These are phyloP conservation scores for Onygena corvina DNA, from an alignment of 2,329 filamentous ascomycete species.

Conservation along the genomic window DNA sequence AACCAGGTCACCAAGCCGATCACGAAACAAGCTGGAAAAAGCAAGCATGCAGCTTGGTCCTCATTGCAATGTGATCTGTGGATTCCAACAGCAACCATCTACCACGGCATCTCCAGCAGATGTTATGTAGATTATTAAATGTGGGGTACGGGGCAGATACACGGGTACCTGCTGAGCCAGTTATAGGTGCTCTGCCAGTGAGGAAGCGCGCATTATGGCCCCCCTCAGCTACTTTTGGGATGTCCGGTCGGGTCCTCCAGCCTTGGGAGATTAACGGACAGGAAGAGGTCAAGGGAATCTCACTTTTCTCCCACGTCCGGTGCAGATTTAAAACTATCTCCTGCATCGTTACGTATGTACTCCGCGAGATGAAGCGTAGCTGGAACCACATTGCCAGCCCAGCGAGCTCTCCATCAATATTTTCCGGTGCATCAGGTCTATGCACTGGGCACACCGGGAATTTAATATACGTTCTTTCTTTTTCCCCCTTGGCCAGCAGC, in stretches of 20 bases:
- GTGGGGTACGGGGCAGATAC: too few relatives aligned
- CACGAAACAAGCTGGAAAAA: too few relatives aligned
- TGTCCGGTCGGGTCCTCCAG: not conserved
- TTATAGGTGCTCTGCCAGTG: too few relatives aligned
- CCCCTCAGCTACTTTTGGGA: too few relatives aligned
- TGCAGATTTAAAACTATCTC: not conserved
- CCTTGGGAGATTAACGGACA: not conserved
- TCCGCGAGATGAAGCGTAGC: not conserved
- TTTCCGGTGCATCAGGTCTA: not conserved
- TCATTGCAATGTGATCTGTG: too few relatives aligned
- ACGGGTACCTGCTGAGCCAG: too few relatives aligned
- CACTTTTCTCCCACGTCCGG: not conserved
- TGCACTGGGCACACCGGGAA: not conserved
- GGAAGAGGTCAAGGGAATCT: not conserved
- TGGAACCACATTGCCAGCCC: slow-evolving; percentile 2
- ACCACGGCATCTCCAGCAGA: too few relatives aligned
- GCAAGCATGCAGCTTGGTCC: too few relatives aligned
- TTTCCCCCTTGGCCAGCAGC: not conserved
- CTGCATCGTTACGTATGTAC: slow-evolving; percentile 4
- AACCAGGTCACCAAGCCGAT: too few relatives aligned
- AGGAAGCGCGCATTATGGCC: too few relatives aligned
- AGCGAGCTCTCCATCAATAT: not conserved
- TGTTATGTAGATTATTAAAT: too few relatives aligned
- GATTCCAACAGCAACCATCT: too few relatives aligned
- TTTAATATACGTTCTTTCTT: not conserved